Evolutionary conservation across 2,329 filamentous ascomycete species (phyloP).

Genomic region (Penicillium olsonii): DNA sequence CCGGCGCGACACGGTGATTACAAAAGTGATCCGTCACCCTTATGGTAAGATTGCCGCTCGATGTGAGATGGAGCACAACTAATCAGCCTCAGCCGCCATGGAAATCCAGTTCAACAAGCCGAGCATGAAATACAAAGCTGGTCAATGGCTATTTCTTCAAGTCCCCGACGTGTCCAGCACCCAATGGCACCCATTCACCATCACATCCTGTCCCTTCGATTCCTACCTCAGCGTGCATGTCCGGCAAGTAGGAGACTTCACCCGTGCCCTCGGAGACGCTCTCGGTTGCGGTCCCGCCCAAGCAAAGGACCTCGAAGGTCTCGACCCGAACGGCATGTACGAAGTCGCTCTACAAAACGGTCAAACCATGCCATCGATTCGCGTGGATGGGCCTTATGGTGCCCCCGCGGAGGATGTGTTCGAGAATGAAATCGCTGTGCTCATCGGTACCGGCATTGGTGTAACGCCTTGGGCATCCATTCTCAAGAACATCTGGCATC

Average conservation of each 20-base stretch:
- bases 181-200: conserved; percentile 99
- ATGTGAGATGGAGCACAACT: neutral
- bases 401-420: conserved; percentile 98
- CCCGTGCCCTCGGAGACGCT: conserved; percentile 86
- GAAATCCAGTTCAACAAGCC: conserved; percentile 97
- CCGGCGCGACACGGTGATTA: conserved; percentile 81
- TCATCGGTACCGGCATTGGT: conserved; percentile 81
- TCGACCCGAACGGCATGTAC: conserved; percentile 96
- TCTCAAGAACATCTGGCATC: conserved; percentile 97
- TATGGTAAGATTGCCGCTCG: conserved; percentile 64
- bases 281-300: conserved; percentile 89
- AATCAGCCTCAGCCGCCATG: conserved; percentile 68
- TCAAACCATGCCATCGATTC: conserved; percentile 84
- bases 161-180: conserved; percentile 82
- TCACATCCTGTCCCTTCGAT: conserved; percentile 96
- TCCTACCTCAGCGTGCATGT: conserved; percentile 93
- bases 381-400: conserved; percentile 94
- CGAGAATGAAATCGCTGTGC: conserved; percentile 78
- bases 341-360: conserved; percentile 93
- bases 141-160: conserved; percentile 97
- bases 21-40: conserved; percentile 90
- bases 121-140: conserved; percentile 96
- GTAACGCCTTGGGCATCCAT: conserved; percentile 87
- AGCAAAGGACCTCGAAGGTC: conserved; percentile 82
- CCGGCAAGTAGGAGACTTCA: conserved; percentile 96